Evolutionary conservation across 2,329 filamentous ascomycete species (phyloP).

Genomic region (Penicillium sp.): DNA sequence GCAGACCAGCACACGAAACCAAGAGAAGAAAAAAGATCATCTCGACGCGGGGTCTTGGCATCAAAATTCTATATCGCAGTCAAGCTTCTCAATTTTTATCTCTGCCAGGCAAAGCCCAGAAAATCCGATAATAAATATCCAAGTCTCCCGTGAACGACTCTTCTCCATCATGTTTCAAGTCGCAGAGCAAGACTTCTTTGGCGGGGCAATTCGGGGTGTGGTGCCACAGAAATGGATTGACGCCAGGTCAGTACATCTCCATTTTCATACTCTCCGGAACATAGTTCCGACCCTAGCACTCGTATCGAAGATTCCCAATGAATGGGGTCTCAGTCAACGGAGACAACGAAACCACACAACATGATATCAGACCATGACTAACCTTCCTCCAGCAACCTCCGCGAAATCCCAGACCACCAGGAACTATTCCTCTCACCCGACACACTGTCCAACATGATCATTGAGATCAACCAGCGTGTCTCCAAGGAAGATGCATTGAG

Average conservation of each 20-base stretch:
- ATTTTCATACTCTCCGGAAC: background rate
- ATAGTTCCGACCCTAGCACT: background rate
- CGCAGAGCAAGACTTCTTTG: constrained; percentile 34
- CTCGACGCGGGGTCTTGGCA: background rate
- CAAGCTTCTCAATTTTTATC: background rate
- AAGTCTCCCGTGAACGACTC: background rate
- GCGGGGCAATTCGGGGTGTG: constrained; percentile 35
- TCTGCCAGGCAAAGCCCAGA: background rate
- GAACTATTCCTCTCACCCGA: constrained; percentile 85
- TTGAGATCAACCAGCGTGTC: constrained; percentile 86
- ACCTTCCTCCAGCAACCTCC: constrained; percentile 29
- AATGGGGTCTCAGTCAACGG: background rate
- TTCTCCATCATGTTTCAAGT: constrained; percentile 24
- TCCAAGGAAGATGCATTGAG: constrained; percentile 34
- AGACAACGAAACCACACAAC: background rate
- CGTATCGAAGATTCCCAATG: background rate
- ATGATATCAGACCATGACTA: constrained; percentile 4
- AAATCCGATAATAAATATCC: background rate
- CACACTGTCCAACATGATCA: constrained; percentile 81
- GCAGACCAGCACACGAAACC: too few relatives aligned
- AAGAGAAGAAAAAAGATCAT: background rate
- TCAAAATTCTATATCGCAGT: constrained; percentile 6
- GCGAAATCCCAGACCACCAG: constrained; percentile 62
- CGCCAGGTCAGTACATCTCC: constrained; percentile 30
- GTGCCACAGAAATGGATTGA: constrained; percentile 39